Evolutionary conservation across 495 filamentous ascomycete species (phyloP).

Genomic region (Daldinia bambusicola): DNA sequence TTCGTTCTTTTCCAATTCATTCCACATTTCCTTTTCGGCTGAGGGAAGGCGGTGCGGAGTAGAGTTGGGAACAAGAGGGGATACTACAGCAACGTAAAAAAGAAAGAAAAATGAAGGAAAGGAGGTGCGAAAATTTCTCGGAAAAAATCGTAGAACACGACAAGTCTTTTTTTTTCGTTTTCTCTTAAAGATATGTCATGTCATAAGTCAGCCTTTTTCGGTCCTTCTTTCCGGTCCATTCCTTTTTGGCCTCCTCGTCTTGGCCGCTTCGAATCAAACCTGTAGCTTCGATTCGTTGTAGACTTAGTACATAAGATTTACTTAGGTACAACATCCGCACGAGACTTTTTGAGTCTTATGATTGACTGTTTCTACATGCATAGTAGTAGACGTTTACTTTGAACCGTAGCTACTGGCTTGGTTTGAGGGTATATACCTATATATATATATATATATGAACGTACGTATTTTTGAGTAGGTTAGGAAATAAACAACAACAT

Average conservation of each 20-base stretch:
- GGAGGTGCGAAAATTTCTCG: background rate
- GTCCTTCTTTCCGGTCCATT: slow-evolving; percentile 21
- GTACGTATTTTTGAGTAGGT: background rate
- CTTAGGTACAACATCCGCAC: background rate
- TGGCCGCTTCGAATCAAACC: background rate
- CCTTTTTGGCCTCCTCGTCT: background rate
- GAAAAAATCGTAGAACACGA: slow-evolving; percentile 20
- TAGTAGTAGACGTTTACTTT: background rate
- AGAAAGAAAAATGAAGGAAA: slow-evolving; percentile 3
- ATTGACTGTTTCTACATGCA: background rate
- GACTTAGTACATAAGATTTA: background rate
- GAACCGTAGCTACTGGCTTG: background rate
- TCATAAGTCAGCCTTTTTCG: slow-evolving; percentile 14
- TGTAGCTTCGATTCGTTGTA: slow-evolving; percentile 1
- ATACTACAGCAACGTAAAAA: slow-evolving; percentile 23
- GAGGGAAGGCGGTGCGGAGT: slow-evolving; percentile 34
- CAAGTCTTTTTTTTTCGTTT: background rate
- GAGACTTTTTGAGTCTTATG: background rate
- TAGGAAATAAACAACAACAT: background rate
- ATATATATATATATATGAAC: no score
- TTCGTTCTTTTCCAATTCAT: slow-evolving; percentile 36
- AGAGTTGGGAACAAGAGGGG: slow-evolving; percentile 13
- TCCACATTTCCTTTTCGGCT: slow-evolving; percentile 33
- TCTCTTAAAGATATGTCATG: slow-evolving; percentile 14
- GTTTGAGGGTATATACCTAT: background rate